Conservation (phyloP, 257 asterid genomes). For the Solanum paucissectum region DNA sequence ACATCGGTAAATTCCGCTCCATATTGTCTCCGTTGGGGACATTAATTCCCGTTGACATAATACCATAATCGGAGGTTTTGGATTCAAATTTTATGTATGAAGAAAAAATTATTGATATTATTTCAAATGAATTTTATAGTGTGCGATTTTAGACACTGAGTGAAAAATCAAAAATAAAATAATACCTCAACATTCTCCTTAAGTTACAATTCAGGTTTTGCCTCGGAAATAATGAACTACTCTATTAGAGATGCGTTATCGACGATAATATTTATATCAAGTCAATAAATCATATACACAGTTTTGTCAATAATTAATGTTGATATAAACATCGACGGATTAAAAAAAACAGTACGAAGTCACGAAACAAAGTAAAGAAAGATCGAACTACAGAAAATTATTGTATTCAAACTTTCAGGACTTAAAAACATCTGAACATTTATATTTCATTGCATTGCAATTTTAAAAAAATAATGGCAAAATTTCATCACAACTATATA, state of each 20-base stretch:
- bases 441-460: not conserved
- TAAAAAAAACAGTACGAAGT: not conserved
- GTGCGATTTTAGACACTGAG: rapidly evolving
- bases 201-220: not conserved
- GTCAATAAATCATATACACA: too few species aligned
- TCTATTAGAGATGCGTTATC: not conserved
- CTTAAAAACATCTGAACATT: not conserved
- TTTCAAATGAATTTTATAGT: too few species aligned
- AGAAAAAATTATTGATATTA: too few species aligned
- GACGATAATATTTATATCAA: too few species aligned
- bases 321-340: too few species aligned
- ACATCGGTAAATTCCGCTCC: not conserved
- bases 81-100: too few species aligned
- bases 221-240: not conserved
- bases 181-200: not conserved
- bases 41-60: not conserved
- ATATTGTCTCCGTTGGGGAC: not conserved
- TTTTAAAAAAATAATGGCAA: not conserved
- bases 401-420: not conserved
- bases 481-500: not conserved
- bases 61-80: too few species aligned
- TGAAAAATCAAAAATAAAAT: too few species aligned
- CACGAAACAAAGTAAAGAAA: not conserved
- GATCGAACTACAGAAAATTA: not conserved
- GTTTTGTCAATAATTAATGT: too few species aligned